Evolutionary conservation across 2,329 filamentous ascomycete species (phyloP), one percentile per base, ranked within the genome.

Genomic region (Epicoccum sorghinum): DNA sequence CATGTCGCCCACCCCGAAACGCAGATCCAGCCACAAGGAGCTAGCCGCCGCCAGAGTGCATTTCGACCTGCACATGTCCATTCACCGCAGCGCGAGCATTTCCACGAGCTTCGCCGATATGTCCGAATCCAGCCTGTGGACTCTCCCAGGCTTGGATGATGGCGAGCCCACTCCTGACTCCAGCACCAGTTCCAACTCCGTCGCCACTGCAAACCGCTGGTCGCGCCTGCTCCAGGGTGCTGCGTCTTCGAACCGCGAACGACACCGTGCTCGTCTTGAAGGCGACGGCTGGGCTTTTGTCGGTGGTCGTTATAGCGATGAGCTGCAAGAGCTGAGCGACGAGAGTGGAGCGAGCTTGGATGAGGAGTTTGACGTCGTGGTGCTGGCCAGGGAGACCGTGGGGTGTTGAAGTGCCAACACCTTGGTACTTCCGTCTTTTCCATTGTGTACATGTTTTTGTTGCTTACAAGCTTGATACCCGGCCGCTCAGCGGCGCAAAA

Each of bases 231-330:
- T 73, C 4, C 52, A 60, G 7, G 61, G 65, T 25, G 68, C 70
- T 1, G 69, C 67, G 3, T 64, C 57, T 1, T 68, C 66, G 3
- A 73, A 73, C 40, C 64, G 68, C 12, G 68, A 72, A 37, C 57
- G 69, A 0, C 53, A 73, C 14, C 55, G 68, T 13, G 58, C 60
- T 2, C 52, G 66, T 7, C 59, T 74, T 0, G 71, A 74, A 32
- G 67, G 66, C 3, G 71, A 74, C 18, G 68, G 70, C 2, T 73
- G 71, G 71, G 68, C 68, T 13, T 74, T 74, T 41, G 59, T 73
- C 5, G 46, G 46, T 22, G 52, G 41, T 1, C 30, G 52, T 2
- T 55, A 55, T 43, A 64, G 61, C 14, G 66, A 71, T n/a, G 64
- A 59, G 6, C 56, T 56, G 25, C 55, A 57, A n/a, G 42, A 45